phyloP scores from a whole-genome alignment of 73 alveolate genomes.

The Urostyla sp. region DNA sequence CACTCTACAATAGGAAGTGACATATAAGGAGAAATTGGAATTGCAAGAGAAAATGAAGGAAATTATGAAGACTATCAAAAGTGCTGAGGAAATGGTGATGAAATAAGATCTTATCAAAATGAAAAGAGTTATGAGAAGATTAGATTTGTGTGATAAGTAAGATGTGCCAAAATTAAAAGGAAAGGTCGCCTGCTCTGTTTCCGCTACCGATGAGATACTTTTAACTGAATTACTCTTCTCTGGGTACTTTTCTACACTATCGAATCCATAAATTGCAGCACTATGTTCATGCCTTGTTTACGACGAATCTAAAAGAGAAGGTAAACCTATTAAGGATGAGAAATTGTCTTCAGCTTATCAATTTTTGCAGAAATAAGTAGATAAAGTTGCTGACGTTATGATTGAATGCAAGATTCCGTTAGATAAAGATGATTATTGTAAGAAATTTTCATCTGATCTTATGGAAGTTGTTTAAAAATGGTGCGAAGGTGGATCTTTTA shows the following conservation, averaged over 20 bases:
- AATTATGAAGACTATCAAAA: constrained; percentile 64
- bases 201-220: constrained; percentile 96
- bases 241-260: constrained; percentile 86
- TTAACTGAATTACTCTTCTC: constrained; percentile 92
- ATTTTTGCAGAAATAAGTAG: constrained; percentile 72
- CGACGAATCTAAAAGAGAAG: constrained; percentile 82
- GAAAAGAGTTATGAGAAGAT: constrained; percentile 98
- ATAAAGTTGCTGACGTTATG: constrained; percentile 86
- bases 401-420: constrained; percentile 92
- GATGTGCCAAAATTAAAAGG: constrained; percentile 97
- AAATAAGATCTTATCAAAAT: constrained; percentile 96
- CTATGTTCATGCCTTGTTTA: constrained; percentile 87
- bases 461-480: constrained; percentile 93
- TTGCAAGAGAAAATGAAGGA: constrained; percentile 65
- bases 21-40: constrained; percentile 60
- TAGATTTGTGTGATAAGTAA: constrained; percentile 90
- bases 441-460: constrained; percentile 89
- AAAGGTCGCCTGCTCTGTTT: constrained; percentile 98
- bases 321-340: constrained; percentile 77
- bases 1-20: neutral
- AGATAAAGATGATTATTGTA: constrained; percentile 90
- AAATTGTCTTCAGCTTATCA: constrained; percentile 57
- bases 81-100: constrained; percentile 89
- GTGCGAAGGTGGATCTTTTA: constrained; percentile 93
- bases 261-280: constrained; percentile 92